Percentiles rank a stretch among this genome's conserved stretches.
These are phyloP conservation scores for Fusarium burgessii DNA, from an alignment of 2,329 filamentous ascomycete species.

Conservation along the genomic window DNA sequence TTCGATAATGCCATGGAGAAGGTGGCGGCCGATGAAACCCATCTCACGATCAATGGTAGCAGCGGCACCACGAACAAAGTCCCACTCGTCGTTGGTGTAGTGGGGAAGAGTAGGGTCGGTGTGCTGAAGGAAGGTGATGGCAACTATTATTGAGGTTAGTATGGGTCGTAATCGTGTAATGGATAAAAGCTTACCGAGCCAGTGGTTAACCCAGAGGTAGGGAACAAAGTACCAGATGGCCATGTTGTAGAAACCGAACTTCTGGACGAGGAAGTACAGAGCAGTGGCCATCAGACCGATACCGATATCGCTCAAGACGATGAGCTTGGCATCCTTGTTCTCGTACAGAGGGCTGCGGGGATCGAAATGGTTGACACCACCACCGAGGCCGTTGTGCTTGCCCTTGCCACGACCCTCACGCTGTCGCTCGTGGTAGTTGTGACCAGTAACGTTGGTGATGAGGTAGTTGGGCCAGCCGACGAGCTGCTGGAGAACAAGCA, in stretches of 20 bases:
- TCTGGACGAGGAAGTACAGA: slow-evolving; percentile 78
- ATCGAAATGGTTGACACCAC: slow-evolving; percentile 95
- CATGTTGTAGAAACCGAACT: slow-evolving; percentile 87
- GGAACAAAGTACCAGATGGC: slow-evolving; percentile 95
- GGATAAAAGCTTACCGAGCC: slow-evolving; percentile 79
- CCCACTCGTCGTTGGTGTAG: slow-evolving; percentile 89
- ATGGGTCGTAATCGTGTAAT: neutral
- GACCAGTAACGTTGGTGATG: slow-evolving; percentile 90
- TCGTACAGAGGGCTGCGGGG: slow-evolving; percentile 91
- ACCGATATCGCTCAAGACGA: slow-evolving; percentile 88
- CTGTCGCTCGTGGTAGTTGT: slow-evolving; percentile 94
- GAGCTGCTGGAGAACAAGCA: slow-evolving; percentile 86
- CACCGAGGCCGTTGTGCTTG: slow-evolving; percentile 84
- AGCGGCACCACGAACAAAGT: slow-evolving; percentile 90
- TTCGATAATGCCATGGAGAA: slow-evolving; percentile 97
- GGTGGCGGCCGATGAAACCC: slow-evolving; percentile 90
- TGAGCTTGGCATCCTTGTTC: slow-evolving; percentile 87
- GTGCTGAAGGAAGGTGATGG: slow-evolving; percentile 97
- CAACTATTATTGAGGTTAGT: slow-evolving; percentile 73
- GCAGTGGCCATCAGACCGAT: slow-evolving; percentile 70
- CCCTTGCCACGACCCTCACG: slow-evolving; percentile 92
- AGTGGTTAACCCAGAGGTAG: slow-evolving; percentile 99
- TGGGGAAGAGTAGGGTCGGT: slow-evolving; percentile 94
- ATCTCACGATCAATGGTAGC: slow-evolving; percentile 98
- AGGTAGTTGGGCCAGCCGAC: slow-evolving; percentile 95